Evolutionary conservation across 2,329 filamentous ascomycete species (phyloP), one percentile per base, ranked within the genome.

Genomic region (Sarocladium brachiariae): DNA sequence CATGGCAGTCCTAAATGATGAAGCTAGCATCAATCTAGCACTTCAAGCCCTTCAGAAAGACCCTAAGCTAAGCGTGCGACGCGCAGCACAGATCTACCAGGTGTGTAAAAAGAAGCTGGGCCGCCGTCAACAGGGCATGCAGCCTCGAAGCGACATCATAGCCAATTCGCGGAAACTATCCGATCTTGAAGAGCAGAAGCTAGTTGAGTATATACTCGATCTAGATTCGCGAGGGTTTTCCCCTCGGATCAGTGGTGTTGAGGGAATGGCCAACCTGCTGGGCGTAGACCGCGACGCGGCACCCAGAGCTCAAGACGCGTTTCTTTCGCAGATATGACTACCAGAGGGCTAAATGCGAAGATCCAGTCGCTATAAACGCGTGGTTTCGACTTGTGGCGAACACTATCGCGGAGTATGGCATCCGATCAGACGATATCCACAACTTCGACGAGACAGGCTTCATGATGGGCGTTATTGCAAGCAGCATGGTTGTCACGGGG

Each of bases 361-460:
- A 56, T 51, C 52, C 45, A 39, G 46, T 49, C 34, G 30, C 57
- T 30, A 47, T 54, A 30, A 54, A 41, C 18, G 21, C 18, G 50
- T 55, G 51, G 41, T 55, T 57, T 35, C 23, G 52, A 31, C 24
- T 52, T 30, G 37, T 52, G 38, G 21, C 37, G 23, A 54, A 56
- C 30, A 55, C 24, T 13, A 54, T 52, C 41, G 43, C 39, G 38
- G 49, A 47, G 24, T 54, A 56, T 45, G 41, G 48, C 21, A 56
- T 56, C 30, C 25, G 39, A 13, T 31, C 55, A 19, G 43, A 56
- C n/a, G 49, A 59, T 37, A 34, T 53, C n/a, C 51, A 58, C 41
- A 57, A 58, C 51, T 56, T 59, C 52, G 50, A 59, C 35, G 50
- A 59, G 51, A 57, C 52, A 50, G 41, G 54, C 27, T 57, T 58